Evolutionary conservation across 2,329 filamentous ascomycete species (phyloP), one percentile per base, ranked within the genome.

Genomic region (Penicillium sp.): DNA sequence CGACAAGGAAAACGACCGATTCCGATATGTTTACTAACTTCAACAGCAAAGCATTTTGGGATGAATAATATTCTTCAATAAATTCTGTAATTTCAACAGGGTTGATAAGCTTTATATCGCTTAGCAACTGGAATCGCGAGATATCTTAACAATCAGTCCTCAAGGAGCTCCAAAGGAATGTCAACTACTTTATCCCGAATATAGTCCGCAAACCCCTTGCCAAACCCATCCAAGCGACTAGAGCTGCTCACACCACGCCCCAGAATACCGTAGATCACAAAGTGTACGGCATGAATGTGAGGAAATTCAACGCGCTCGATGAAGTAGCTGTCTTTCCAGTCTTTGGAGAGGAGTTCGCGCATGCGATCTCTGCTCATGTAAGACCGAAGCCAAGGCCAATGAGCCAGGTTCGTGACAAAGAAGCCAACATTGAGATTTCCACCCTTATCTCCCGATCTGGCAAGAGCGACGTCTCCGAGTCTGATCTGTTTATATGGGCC

Each of bases 1-100:
- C 7, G 86, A 88, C 67, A 77, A 73, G 70, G 82, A 86, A 77
- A 88, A 88, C 65, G 63, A 79, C 29, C 82, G 82, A 59, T 87
- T 87, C 70, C 77, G 84, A 57, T 87, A 87, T 66, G 80, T 84
- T 4, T 79, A 77, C 67, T 81, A 75, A 19, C 19, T 8, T 19
- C 3, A 3, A 39, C 2, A n/a, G 9, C 7, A n/a, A 16, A n/a
- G 35, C n/a, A n/a, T 39, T 19, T 4, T 5, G 9, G 8, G 9
- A 39, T 4, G n/a, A 39, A 19, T 0, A 19, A 19, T 9, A 16
- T 16, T 14, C 1, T 13, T 14, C 13, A 7, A 33, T 16, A 5
- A 16, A 33, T 16, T 16, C 7, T 10, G 35, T 19, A 19, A 4
- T 39, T 1, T 7, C 2, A 19, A 19, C 16, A 19, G 1, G 10